Evolutionary conservation across 208 protist species (phyloP), one percentile per base, ranked within the genome.

Genomic region (Herpetomonas tarakana): DNA sequence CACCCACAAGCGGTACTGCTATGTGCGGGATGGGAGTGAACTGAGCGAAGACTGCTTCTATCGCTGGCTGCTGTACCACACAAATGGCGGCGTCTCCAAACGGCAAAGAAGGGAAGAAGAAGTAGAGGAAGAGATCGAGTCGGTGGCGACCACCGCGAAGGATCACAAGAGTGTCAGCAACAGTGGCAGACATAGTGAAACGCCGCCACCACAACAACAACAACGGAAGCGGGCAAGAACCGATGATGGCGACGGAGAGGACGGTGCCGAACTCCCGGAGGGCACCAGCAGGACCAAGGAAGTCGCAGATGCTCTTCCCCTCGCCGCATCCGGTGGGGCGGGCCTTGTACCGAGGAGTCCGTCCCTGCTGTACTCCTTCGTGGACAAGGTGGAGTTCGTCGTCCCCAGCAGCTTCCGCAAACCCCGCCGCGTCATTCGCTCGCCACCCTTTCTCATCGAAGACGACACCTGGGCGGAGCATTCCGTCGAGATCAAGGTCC

Each of bases 401-500:
- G 68, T 92, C 18, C 82, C 82, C 26, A 80, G 56, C 51, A 90
- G 88, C 59, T 94, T 94, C 49, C 79, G 79, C 7, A 56, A 79
- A n/a, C 83, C 82, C 3, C 68, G 71, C 11, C 79, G 83, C 6
- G 74, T 87, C 11, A 22, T 92, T 14, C 59, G 60, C 2, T 44
- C 44, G 7, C 81, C 88, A 7, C 88, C 88, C 2, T 94, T 88
- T 50, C 70, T 89, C 44, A 80, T 94, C 56, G 81, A 90, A 18
- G 88, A 94, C 52, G 71, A 87, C 38, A 86, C 78, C 26, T 94
- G 88, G 88, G 88, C 88, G 22, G 81, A 89, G 55, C 88, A 94
- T 65, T 26, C 80, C 27, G 69, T 94, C 18, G 88, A 94, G 58
- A 65, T 88, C 49, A 72, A 82, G 38, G 49, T 94, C 9, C 61